Conservation (phyloP, 306 rosid genomes). For the Pachyrhizus erosus region DNA sequence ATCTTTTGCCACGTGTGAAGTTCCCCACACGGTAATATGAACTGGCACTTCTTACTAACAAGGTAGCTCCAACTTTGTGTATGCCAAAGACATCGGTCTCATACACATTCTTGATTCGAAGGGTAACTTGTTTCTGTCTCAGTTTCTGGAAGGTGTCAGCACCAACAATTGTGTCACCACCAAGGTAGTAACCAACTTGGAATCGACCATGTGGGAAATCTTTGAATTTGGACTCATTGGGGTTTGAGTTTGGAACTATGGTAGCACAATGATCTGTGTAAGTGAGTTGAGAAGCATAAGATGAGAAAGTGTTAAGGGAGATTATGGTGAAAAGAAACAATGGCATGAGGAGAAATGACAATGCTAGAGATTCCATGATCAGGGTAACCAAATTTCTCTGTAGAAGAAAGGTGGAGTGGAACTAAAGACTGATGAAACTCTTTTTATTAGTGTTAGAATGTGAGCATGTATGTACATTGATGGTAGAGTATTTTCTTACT, state of each 20-base stretch:
- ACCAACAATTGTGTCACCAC: conserved; percentile 26
- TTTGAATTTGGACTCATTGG: background rate
- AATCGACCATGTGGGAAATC: background rate
- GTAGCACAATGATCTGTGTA: conserved; percentile 51
- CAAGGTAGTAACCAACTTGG: conserved; percentile 45
- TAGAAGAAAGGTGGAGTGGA: background rate
- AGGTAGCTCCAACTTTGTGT: background rate
- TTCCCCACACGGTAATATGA: conserved; percentile 17
- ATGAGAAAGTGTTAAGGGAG: conserved; percentile 14
- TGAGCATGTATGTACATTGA: background rate
- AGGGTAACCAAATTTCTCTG: too few relatives aligned
- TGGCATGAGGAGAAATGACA: too few relatives aligned
- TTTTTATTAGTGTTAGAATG: background rate
- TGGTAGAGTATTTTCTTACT: background rate
- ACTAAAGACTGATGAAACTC: background rate
- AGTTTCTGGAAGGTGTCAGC: background rate
- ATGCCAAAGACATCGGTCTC: conserved; percentile 28
- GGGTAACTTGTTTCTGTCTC: background rate
- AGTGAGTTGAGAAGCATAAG: conserved; percentile 14
- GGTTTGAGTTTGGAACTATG: conserved; percentile 38
- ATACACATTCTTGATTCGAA: background rate
- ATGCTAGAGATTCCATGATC: background rate
- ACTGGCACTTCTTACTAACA: background rate
- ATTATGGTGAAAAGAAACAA: conserved; percentile 13
- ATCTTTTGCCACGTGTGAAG: background rate